Conservation (phyloP, 2,329 filamentous ascomycete genomes). For the Whalleya microplaca region DNA sequence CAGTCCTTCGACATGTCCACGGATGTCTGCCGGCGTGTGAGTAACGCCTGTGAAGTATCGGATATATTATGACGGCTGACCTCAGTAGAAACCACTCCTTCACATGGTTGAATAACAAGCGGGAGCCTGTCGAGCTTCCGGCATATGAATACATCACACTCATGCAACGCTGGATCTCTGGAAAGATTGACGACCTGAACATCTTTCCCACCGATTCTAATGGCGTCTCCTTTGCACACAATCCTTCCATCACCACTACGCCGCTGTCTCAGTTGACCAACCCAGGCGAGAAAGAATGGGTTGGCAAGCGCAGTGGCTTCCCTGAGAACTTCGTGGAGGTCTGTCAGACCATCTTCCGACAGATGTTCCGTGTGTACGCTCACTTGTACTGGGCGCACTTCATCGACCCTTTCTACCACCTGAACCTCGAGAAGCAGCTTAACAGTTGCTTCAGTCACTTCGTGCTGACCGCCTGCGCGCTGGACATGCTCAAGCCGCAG, state of each 20-base stretch:
- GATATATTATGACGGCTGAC: conserved; percentile 16
- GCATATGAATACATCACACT: conserved; percentile 93
- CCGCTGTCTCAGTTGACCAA: conserved; percentile 67
- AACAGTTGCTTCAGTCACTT: conserved; percentile 91
- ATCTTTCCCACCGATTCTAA: conserved; percentile 89
- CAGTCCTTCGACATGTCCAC: conserved; percentile 81
- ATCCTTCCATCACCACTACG: conserved; percentile 60
- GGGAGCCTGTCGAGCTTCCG: conserved; percentile 87
- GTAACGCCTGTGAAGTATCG: conserved; percentile 42
- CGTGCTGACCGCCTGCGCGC: conserved; percentile 76
- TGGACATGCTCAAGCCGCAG: conserved; percentile 83
- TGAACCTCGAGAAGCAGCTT: conserved; percentile 78
- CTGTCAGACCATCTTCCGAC: conserved; percentile 91
- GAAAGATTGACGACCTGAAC: conserved; percentile 87
- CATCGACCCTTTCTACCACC: conserved; percentile 79
- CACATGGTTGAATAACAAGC: conserved; percentile 90
- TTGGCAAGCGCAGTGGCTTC: conserved; percentile 92
- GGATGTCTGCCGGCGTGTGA: conserved; percentile 93
- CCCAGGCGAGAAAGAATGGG: conserved; percentile 70
- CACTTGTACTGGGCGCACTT: conserved; percentile 99
- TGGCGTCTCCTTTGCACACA: conserved; percentile 67
- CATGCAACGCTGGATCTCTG: conserved; percentile 95
- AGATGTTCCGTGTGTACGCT: conserved; percentile 98
- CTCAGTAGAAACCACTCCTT: conserved; percentile 79
- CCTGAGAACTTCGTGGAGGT: conserved; percentile 87